phyloP scores from a whole-genome alignment of 176 grass and related monocot species.

The Oryza australiensis region DNA sequence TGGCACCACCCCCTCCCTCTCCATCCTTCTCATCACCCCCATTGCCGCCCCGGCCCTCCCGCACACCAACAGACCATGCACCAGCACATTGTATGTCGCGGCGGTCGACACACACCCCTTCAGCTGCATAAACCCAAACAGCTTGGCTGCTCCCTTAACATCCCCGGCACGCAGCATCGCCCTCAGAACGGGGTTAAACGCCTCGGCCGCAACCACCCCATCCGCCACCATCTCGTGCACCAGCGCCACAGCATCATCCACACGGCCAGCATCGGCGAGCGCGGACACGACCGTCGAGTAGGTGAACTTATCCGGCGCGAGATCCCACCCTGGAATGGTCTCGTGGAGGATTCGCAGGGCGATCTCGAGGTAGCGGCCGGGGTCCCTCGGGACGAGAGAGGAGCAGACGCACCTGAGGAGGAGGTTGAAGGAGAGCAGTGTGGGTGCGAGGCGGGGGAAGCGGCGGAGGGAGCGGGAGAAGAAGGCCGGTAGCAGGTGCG shows the following conservation, averaged over 20 bases:
- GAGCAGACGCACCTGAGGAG: slow-evolving; percentile 64
- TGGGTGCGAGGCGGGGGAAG: slow-evolving; percentile 46
- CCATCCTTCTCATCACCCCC: slow-evolving; percentile 65
- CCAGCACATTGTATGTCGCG: slow-evolving; percentile 72
- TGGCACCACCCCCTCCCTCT: slow-evolving; percentile 42
- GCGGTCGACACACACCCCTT: slow-evolving; percentile 64
- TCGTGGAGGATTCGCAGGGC: slow-evolving; percentile 49
- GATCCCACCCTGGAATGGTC: slow-evolving; percentile 47
- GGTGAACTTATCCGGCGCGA: slow-evolving; percentile 77
- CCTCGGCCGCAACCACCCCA: slow-evolving; percentile 54
- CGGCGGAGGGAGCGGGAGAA: slow-evolving; percentile 49
- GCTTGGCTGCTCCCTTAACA: slow-evolving; percentile 50
- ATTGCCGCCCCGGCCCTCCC: slow-evolving; percentile 41
- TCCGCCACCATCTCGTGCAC: slow-evolving; percentile 90
- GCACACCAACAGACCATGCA: slow-evolving; percentile 69
- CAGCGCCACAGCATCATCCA: slow-evolving; percentile 67
- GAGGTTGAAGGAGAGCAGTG: slow-evolving; percentile 78
- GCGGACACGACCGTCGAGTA: slow-evolving; percentile 79
- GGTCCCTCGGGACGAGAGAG: slow-evolving; percentile 24
- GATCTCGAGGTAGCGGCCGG: slow-evolving; percentile 36
- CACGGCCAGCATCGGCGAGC: slow-evolving; percentile 34
- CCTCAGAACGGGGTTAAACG: slow-evolving; percentile 71
- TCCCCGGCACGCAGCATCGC: slow-evolving; percentile 65
- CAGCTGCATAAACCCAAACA: slow-evolving; percentile 79
- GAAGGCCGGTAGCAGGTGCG: slow-evolving; percentile 45